Evolutionary conservation across 257 asterid species (phyloP), one percentile per base, ranked within the genome.

Genomic region (Solanum chilense): DNA sequence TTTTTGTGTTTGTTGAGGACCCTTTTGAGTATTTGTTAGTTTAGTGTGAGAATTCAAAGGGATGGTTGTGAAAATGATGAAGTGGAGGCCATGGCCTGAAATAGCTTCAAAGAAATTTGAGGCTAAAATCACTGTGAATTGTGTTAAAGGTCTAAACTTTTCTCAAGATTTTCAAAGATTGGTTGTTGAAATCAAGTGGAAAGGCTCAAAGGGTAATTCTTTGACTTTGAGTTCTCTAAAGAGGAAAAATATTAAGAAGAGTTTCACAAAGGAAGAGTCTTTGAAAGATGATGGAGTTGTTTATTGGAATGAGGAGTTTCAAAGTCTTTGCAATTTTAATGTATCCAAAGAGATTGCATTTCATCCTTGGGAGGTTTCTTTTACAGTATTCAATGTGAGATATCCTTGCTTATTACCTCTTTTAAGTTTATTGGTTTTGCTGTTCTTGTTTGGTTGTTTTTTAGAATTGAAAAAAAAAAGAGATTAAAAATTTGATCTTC

Each of bases 1-100:
- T n/a, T 45, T 44, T 77, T 15, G 64, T 27, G 23, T 78, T 78
- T 78, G 15, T 45, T 78, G 62, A 44, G 8, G 12, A 77, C n/a
- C 39, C 39, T 25, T 42, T 76, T 76, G 60, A 76, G 37, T 42
- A 76, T 76, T 76, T 76, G 4, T 39, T 74, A 3, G 60, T 41
- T 13, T 77, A 44, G 66, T 78, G 37, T 76, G 66, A 47, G 41
- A 47, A 27, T 80, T 80, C 42, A 78, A 44, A 44, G 39, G 62
- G 37, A 95, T 94, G 98, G 97, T 92, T 83, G 98, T 90, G 91
- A 94, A 89, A 92, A 94, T 95, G 97, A 93, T 92, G 90, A 94
- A 91, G 84, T 95, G 98, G 98, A 93, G 93, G 94, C 91, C 97
- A 41, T 91, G 98, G 96, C 95, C 93, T 44, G 93, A 93, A 6